Evolutionary conservation across 2,329 filamentous ascomycete genomes (phyloP), one percentile per base, ranked within the genome.

Genomic region (Pseudogymnoascus pannorum): DNA sequence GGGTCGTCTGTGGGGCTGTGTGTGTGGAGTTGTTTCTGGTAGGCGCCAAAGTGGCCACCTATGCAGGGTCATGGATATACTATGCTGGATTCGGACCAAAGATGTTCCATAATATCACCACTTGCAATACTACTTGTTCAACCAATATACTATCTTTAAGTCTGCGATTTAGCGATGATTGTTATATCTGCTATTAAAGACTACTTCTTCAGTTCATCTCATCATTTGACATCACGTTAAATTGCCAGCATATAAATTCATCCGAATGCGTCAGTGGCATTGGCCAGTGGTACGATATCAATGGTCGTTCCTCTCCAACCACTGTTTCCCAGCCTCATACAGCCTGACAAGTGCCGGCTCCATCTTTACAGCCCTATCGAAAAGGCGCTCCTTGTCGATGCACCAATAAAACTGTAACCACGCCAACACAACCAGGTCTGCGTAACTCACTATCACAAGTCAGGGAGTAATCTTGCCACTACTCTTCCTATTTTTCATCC

Each of bases 361-460:
- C n/a, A 72, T 68, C 29, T 70, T 69, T 26, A 79, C 59, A 3
- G 75, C 63, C 44, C 73, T 71, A 38, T 75, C 66, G 65, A 74
- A 80, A 2, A 74, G 29, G 22, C 48, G 48, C 26, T 72, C 72
- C n/a, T 74, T 70, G 38, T 75, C 72, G 18, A 76, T 68, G 0
- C 70, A 59, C 64, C 72, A 74, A 6, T 75, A 63, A 61, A 79
- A 81, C 4, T 80, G 71, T 62, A 86, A 64, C 33, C 75, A 74
- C 1, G 75, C 76, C 0, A 78, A 78, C 68, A 84, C 79, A 2
- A 84, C 75, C 61, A 89, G 82, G 68, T 86, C 85, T 3, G 79
- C 79, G 69, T 82, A 87, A 36, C 76, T 77, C 3, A 78, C 74
- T 63, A 42, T 36, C 4, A 18, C 20, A 3, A 16, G 44, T 62